Base-by-base conservation (phyloP, 2,329 filamentous ascomycete species). In the Fusarium sp. region DNA sequence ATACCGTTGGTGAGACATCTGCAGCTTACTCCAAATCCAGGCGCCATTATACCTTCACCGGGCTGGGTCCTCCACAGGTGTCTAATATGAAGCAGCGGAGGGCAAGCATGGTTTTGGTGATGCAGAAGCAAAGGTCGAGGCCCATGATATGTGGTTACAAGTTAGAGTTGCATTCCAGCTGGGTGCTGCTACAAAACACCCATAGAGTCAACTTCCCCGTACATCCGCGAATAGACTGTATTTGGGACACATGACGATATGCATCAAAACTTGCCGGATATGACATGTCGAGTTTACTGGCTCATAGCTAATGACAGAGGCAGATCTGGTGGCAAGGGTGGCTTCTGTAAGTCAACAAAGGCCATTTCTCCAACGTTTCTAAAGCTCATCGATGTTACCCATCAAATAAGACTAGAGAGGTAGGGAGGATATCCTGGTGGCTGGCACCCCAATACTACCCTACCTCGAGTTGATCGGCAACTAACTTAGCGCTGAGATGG, bases 361-460 rank as follows among this genome's bases (percentile, higher is more conserved):
- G 30, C 16, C n/a, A 24, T 34, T n/a, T 38, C 34, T n/a, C 18
- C 15, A 22, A 41, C 32, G 9, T 24, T 52, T 15, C 34, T 22
- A 9, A 41, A 52, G 13, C 49, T 52, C 24, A 27, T n/a, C 13
- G 8, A 25, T 22, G 15, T 51, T 22, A 13, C 32, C 24, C 32
- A 52, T 27, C 24, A 41, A 43, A 41, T 13, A 52, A 41, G 9
- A 25, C 24, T 52, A 41, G 32, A 24, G 15, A 27, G 22, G 16
- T 29, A 12, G 41, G 51, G 24, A 66, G 49, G 45, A 45, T 30
- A 69, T 47, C 62, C 51, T 24, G 16, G 43, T 56, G 44, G 60
- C 20, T 30, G 67, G 46, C 66, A 64, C 57, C 49, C 41, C 24
- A 38, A 45, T 63, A 66, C 65, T 46, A 62, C 53, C 48, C 32